Conservation (phyloP, 2,329 filamentous ascomycete species). For the Xylariaceae sp. region DNA sequence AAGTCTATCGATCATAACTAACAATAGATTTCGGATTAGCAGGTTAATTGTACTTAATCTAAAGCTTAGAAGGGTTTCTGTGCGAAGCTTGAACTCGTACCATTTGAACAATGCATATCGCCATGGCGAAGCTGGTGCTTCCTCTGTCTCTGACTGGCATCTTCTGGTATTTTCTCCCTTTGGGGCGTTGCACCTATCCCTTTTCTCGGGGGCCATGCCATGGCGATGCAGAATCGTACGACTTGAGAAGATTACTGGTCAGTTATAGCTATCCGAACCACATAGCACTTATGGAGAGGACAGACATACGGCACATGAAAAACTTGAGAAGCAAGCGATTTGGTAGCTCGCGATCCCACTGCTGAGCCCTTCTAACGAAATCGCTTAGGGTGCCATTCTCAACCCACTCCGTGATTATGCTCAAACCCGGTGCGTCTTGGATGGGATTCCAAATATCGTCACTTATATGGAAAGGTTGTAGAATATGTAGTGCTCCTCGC, state of each 20-base stretch:
- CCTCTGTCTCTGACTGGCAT: neutral
- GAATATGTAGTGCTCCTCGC: neutral
- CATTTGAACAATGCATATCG: conserved; percentile 3
- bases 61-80: neutral
- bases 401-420: neutral
- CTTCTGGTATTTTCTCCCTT: neutral
- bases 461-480: neutral
- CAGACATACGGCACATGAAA: neutral
- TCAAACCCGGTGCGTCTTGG: neutral
- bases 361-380: neutral
- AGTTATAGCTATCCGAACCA: neutral
- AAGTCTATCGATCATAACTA: conserved; percentile 13
- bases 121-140: neutral
- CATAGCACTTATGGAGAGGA: neutral
- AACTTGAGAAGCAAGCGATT: neutral
- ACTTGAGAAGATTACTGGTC: neutral
- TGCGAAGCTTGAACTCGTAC: too few species aligned
- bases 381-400: neutral
- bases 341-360: neutral
- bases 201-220: neutral
- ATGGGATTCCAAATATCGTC: neutral
- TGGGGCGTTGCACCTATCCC: neutral
- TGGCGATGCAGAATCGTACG: neutral
- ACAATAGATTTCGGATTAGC: neutral
- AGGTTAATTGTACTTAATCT: neutral